Conservation (phyloP, 805 yeast species). For the Wickerhamiella parazyma region DNA sequence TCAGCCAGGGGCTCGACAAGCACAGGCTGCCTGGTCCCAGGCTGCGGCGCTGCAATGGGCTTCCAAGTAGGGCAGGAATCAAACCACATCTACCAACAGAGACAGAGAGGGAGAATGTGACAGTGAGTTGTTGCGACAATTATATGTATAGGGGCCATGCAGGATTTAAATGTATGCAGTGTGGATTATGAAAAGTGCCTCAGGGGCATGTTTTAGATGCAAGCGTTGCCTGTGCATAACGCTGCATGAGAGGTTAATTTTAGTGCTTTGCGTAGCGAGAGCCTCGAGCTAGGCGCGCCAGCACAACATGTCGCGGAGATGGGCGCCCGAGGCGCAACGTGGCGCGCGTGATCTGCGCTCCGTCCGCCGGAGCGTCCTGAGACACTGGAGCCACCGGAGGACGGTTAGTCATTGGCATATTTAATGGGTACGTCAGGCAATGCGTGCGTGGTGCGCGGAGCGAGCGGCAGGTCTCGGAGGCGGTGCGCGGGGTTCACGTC, state of each 20-base stretch:
- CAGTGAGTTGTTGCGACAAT: constrained; percentile 3
- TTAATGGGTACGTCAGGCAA: background rate
- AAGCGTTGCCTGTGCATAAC: background rate
- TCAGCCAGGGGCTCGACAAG: background rate
- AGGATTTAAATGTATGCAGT: constrained; percentile 5
- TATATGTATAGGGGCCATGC: constrained; percentile 7
- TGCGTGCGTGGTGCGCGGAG: no score
- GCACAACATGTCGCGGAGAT: background rate
- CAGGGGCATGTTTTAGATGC: constrained; percentile 9
- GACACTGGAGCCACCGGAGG: background rate
- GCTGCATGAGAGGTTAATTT: background rate
- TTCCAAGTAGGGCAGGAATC: constrained; percentile 2
- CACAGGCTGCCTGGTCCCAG: no score
- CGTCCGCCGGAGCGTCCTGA: background rate
- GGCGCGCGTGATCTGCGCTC: background rate
- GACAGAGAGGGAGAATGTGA: background rate
- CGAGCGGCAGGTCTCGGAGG: no score
- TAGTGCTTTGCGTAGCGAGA: background rate
- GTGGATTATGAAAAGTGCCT: constrained; percentile 4
- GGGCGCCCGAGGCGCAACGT: background rate
- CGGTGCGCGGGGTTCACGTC: no score
- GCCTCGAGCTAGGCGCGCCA: no score
- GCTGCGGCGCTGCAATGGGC: no score
- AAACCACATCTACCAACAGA: constrained; percentile 4
- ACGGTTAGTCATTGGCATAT: background rate